A percentile compares a stretch with the other conserved stretches of the same genome.
Conservation (phyloP, 441 rosid genomes). For the Mallotus japonicus region DNA sequence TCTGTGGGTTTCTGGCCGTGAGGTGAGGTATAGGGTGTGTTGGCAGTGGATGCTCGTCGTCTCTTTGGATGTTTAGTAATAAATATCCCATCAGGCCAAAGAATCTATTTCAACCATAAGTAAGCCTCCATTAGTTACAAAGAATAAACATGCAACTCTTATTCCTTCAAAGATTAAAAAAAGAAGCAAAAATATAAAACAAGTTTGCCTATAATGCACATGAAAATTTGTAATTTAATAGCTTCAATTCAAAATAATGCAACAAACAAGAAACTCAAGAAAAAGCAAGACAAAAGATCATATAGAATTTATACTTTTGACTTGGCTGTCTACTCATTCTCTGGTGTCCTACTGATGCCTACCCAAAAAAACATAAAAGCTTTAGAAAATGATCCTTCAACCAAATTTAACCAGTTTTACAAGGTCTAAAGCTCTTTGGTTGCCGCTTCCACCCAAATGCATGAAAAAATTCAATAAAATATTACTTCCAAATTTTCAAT, state of each 20-base stretch:
- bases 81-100: conserved; percentile 99
- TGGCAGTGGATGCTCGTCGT: conserved; percentile 37
- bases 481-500: not conserved
- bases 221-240: not conserved
- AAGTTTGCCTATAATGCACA: not conserved
- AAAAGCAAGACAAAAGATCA: not conserved
- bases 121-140: conserved; percentile 20
- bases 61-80: conserved; percentile 92
- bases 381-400: not conserved
- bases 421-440: not conserved
- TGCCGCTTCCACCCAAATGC: not conserved
- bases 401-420: not conserved
- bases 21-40: conserved; percentile 25
- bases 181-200: not conserved
- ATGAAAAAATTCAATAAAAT: not conserved
- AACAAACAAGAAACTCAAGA: not conserved
- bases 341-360: not conserved
- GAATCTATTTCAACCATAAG: conserved; percentile 49
- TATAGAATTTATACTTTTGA: not conserved
- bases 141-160: not conserved
- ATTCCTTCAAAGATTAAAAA: conserved; percentile 6
- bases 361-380: not conserved
- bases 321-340: not conserved
- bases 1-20: conserved; percentile 20
- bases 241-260: not conserved